Evolutionary conservation across 2,329 filamentous ascomycete genomes (phyloP).

Genomic region (Dendrostoma leiphaemia): DNA sequence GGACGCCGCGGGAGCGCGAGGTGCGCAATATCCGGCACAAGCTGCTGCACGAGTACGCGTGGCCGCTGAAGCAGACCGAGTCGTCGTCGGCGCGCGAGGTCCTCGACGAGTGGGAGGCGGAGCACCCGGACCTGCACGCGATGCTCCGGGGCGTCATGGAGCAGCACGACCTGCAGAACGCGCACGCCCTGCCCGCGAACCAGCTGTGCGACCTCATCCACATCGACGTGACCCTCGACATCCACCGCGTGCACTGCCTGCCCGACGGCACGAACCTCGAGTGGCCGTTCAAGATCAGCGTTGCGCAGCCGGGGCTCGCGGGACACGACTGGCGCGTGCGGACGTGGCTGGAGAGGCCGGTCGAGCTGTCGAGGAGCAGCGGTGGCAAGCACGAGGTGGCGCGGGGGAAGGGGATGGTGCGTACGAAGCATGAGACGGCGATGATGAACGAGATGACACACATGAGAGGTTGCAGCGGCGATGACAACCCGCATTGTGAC

Average conservation of each 20-base stretch:
- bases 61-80: conserved; percentile 51
- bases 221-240: conserved; percentile 59
- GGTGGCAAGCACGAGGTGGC: conserved; percentile 36
- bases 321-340: conserved; percentile 60
- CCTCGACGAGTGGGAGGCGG: conserved; percentile 54
- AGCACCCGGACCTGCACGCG: conserved; percentile 55
- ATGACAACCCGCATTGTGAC: conserved; percentile 46
- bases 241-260: conserved; percentile 56
- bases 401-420: background rate
- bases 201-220: conserved; percentile 58
- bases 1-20: conserved; percentile 36
- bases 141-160: conserved; percentile 47
- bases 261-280: conserved; percentile 59
- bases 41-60: conserved; percentile 58
- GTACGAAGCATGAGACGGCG: conserved; percentile 33
- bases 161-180: conserved; percentile 17
- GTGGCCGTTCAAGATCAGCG: conserved; percentile 57
- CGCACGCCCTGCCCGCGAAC: conserved; percentile 34
- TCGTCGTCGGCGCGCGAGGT: conserved; percentile 55
- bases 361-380: conserved; percentile 46
- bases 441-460: conserved; percentile 49
- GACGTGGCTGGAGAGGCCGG: conserved; percentile 56
- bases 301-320: conserved; percentile 52
- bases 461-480: conserved; percentile 50
- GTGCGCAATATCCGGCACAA: conserved; percentile 42